These are phyloP conservation scores for Aspergillus haitiensis DNA, from an alignment of 495 filamentous ascomycete species.

Conservation along the genomic window DNA sequence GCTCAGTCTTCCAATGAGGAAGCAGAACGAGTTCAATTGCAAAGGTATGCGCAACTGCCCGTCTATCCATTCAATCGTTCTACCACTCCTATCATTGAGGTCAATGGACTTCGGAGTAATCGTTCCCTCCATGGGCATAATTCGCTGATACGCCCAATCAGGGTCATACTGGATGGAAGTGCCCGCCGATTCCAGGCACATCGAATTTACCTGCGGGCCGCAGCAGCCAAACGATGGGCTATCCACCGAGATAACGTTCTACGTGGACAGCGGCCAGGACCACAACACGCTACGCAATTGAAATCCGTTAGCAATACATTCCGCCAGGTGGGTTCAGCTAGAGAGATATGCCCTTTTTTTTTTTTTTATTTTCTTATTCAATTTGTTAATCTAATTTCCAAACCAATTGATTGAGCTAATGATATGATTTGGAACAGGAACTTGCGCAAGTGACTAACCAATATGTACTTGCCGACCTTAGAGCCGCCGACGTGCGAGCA, in stretches of 20 bases:
- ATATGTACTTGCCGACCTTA: slow-evolving; percentile 62
- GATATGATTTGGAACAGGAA: slow-evolving; percentile 49
- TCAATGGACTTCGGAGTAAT: too few relatives aligned
- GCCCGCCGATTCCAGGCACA: slow-evolving; percentile 81
- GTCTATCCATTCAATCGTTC: not conserved
- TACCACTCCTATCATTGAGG: not conserved
- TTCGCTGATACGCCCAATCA: slow-evolving; percentile 29
- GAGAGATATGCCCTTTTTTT: not conserved
- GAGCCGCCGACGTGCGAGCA: slow-evolving; percentile 61
- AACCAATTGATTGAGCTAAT: slow-evolving; percentile 8
- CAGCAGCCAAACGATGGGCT: slow-evolving; percentile 77
- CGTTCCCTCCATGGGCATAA: too few relatives aligned
- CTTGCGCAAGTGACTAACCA: slow-evolving; percentile 67
- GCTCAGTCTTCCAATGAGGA: slow-evolving; percentile 61
- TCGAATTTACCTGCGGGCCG: slow-evolving; percentile 77
- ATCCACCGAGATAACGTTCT: slow-evolving; percentile 68
- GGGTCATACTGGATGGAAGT: slow-evolving; percentile 75
- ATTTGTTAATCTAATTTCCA: not conserved
- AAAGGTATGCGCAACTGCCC: slow-evolving; percentile 55
- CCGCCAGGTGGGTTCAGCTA: slow-evolving; percentile 53
- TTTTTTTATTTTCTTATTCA: not conserved
- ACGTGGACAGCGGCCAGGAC: slow-evolving; percentile 60
- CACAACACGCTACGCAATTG: slow-evolving; percentile 58
- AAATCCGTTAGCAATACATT: slow-evolving; percentile 59
- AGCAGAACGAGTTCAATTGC: slow-evolving; percentile 70